Conservation (phyloP, 805 yeast genomes). For the Starmerella bacillaris region DNA sequence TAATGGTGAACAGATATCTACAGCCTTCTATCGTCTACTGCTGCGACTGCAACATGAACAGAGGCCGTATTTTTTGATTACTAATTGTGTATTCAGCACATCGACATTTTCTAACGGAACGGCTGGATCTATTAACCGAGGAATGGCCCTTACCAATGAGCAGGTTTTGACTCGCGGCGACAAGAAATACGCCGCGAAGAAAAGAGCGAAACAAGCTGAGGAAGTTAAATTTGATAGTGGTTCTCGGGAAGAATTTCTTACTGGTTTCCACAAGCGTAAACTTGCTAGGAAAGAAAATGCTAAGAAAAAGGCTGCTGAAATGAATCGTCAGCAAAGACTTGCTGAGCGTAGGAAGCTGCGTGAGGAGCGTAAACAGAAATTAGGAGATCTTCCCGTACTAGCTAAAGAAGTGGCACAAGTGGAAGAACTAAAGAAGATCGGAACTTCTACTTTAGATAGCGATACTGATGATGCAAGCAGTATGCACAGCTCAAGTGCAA, state of each 20-base stretch:
- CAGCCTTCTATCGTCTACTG: too few relatives aligned
- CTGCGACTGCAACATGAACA: too few relatives aligned
- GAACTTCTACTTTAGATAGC: too few relatives aligned
- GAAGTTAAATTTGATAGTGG: constrained; percentile 74
- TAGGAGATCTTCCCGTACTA: background rate
- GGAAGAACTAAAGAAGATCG: background rate
- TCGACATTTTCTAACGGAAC: too few relatives aligned
- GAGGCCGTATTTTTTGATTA: too few relatives aligned
- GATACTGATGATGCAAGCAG: background rate
- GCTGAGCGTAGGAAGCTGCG: constrained; percentile 59
- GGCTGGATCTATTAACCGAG: too few relatives aligned
- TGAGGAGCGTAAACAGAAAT: constrained; percentile 39
- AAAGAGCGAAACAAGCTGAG: constrained; percentile 43
- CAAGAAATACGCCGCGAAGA: constrained; percentile 53
- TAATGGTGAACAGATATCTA: too few relatives aligned
- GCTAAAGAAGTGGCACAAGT: background rate
- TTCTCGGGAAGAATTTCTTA: constrained; percentile 49
- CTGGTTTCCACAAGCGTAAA: constrained; percentile 92
- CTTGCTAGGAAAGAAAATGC: constrained; percentile 78
- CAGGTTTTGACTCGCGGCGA: constrained; percentile 74
- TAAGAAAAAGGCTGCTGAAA: constrained; percentile 54
- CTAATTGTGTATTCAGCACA: too few relatives aligned
- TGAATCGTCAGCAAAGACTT: constrained; percentile 49
- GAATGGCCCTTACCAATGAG: constrained; percentile 36
- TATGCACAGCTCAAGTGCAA: background rate